Percentiles rank a stretch among this genome's conserved stretches.
Evolutionary conservation across 768 basidiomycete genomes (phyloP).

Genomic region (Lentinula guzmanii): DNA sequence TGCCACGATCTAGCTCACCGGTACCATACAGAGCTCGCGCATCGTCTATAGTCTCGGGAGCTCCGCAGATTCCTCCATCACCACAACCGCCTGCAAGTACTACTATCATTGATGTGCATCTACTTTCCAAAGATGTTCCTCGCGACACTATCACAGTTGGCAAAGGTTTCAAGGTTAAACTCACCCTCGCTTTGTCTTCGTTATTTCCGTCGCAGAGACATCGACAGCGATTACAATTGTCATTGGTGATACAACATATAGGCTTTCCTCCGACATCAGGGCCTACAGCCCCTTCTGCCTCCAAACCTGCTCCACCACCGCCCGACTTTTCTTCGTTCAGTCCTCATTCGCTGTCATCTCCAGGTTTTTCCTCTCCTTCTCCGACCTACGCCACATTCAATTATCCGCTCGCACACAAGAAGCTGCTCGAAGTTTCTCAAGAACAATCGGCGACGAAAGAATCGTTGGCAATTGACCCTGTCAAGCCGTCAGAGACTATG

Average conservation of each 20-base stretch:
- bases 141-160: slow-evolving; percentile 40
- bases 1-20: slow-evolving; percentile 30
- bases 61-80: slow-evolving; percentile 25
- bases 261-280: slow-evolving; percentile 28
- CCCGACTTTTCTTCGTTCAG: slow-evolving; percentile 27
- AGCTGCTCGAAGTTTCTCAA: slow-evolving; percentile 38
- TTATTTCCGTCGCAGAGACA: slow-evolving; percentile 27
- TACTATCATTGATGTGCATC: slow-evolving; percentile 49
- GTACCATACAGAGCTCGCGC: slow-evolving; percentile 39
- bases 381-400: slow-evolving; percentile 42
- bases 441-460: slow-evolving; percentile 14
- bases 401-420: slow-evolving; percentile 46
- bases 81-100: slow-evolving; percentile 16
- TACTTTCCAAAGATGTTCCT: slow-evolving; percentile 47
- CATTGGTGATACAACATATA: slow-evolving; percentile 64
- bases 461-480: slow-evolving; percentile 12
- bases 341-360: slow-evolving; percentile 32
- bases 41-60: slow-evolving; percentile 29
- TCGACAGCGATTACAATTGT: slow-evolving; percentile 32
- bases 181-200: slow-evolving; percentile 48
- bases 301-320: slow-evolving; percentile 19
- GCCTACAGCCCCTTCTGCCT: slow-evolving; percentile 12
- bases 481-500: slow-evolving; percentile 8
- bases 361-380: slow-evolving; percentile 51
- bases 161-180: slow-evolving; percentile 53